These are phyloP conservation scores for Colletotrichum melonis DNA, from an alignment of 2,329 filamentous ascomycete species.

Conservation along the genomic window DNA sequence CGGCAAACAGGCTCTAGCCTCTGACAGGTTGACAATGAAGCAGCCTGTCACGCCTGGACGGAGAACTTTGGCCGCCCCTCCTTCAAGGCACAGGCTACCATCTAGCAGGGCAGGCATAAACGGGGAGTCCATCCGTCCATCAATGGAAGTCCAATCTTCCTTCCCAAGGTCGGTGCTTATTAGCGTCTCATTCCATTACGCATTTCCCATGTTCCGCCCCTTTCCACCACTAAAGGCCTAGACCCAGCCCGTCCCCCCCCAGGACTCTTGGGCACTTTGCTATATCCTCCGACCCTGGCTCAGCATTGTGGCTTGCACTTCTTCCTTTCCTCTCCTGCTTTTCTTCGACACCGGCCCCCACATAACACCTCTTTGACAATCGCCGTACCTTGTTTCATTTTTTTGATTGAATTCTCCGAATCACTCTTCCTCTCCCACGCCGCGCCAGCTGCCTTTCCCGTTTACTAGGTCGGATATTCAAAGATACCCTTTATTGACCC, in stretches of 20 bases:
- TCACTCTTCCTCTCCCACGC: background rate
- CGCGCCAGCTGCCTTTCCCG: background rate
- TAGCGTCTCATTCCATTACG: background rate
- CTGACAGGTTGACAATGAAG: background rate
- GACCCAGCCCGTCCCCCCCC: background rate
- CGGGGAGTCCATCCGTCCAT: background rate
- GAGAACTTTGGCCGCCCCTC: background rate
- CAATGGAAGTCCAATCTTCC: background rate
- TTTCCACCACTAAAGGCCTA: background rate
- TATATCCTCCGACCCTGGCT: background rate
- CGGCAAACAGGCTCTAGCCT: background rate
- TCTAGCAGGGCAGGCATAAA: background rate
- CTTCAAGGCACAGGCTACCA: background rate
- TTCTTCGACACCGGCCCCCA: background rate
- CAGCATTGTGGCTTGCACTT: background rate
- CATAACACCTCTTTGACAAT: background rate
- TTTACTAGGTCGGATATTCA: background rate
- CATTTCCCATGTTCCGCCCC: background rate
- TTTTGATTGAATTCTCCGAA: background rate
- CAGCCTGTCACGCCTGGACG: background rate
- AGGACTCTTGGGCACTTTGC: background rate
- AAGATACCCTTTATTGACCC: background rate
- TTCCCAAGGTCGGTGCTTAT: background rate
- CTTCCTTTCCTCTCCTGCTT: background rate
- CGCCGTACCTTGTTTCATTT: background rate